Conservation (phyloP, 2,329 filamentous ascomycete genomes). For the Torrubiellomyces zombiae region DNA sequence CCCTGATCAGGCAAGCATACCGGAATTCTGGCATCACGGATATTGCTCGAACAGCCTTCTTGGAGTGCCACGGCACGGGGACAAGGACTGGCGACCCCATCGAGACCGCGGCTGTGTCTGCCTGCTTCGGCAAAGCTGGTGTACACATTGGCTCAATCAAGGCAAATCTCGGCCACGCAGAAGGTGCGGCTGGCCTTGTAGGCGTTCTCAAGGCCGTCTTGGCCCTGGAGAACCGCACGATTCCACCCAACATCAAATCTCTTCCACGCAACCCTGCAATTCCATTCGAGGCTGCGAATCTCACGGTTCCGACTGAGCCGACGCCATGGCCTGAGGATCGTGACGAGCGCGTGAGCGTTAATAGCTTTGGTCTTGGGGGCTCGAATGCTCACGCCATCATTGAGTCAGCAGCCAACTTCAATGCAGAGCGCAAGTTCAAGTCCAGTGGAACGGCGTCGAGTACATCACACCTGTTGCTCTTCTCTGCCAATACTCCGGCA, state of each 20-base stretch:
- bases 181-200: conserved; percentile 24
- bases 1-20: conserved; percentile 16
- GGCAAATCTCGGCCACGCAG: conserved; percentile 25
- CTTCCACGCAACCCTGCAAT: conserved; percentile 15
- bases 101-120: conserved; percentile 17
- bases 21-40: conserved; percentile 10
- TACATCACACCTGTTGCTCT: not conserved
- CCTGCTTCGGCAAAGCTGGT: conserved; percentile 11
- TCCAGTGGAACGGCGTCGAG: too few relatives aligned
- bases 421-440: too few relatives aligned
- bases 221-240: conserved; percentile 20
- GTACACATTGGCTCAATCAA: conserved; percentile 18
- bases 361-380: conserved; percentile 20
- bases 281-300: conserved; percentile 10
- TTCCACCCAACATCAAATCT: conserved; percentile 23
- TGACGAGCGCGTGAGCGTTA: conserved; percentile 11
- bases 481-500: not conserved
- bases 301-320: conserved; percentile 14
- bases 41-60: conserved; percentile 12
- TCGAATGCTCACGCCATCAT: conserved; percentile 15
- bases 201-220: conserved; percentile 26
- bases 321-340: conserved; percentile 18
- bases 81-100: conserved; percentile 19
- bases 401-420: too few relatives aligned
- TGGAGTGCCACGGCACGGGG: conserved; percentile 24